phyloP scores from a whole-genome alignment of 2,329 filamentous ascomycete species.

The Cladophialophora immunda region DNA sequence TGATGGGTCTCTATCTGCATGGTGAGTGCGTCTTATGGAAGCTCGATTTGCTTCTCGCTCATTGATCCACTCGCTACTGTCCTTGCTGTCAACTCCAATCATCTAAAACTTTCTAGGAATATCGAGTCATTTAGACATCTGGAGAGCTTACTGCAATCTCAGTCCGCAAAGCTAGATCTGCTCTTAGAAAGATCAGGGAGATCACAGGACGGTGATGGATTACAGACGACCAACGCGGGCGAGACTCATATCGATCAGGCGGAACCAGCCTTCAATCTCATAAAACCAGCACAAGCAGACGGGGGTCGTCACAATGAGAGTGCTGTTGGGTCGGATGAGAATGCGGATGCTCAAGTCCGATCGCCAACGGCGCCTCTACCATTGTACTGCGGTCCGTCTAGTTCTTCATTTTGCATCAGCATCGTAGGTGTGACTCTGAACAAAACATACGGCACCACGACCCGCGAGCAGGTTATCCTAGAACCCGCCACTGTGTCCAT shows the following conservation, averaged over 20 bases:
- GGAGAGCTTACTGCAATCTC: conserved; percentile 1
- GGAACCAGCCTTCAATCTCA: background rate
- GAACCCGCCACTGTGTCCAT: conserved; percentile 6
- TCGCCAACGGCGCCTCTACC: conserved; percentile 11
- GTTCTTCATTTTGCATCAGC: conserved; percentile 10
- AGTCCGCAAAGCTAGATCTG: conserved; percentile 10
- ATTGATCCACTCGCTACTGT: background rate
- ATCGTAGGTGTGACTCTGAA: conserved; percentile 12
- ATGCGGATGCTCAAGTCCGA: background rate
- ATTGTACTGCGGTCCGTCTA: conserved; percentile 3
- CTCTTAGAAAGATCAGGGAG: background rate
- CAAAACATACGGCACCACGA: conserved; percentile 7
- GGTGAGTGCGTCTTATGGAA: conserved; percentile 7
- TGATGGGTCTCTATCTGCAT: background rate
- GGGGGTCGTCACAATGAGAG: background rate
- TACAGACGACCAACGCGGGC: background rate
- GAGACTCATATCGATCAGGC: conserved; percentile 4
- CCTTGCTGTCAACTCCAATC: background rate
- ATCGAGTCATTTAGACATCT: background rate
- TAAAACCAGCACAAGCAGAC: background rate
- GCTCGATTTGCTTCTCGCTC: background rate
- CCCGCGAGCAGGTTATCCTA: background rate
- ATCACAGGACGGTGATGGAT: conserved; percentile 5
- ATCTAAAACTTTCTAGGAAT: conserved; percentile 8
- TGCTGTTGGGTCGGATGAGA: conserved; percentile 2